A percentile compares a stretch with the other conserved stretches of the same genome.
phyloP scores from a whole-genome alignment of 768 basidiomycete genomes.

The Lactarius trivialis region DNA sequence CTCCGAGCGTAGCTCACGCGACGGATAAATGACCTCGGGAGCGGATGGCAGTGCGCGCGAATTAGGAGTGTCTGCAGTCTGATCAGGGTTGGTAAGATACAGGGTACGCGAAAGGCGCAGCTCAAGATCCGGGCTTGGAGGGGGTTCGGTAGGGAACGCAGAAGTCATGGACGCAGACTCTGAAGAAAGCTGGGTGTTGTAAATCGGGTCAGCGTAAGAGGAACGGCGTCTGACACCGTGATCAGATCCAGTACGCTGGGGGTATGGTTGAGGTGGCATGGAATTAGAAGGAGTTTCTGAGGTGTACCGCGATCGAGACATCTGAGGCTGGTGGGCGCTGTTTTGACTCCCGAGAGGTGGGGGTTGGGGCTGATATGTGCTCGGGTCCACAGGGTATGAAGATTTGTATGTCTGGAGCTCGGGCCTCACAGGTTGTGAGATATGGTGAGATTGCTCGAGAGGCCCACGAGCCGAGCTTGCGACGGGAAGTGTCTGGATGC shows the following conservation, averaged over 20 bases:
- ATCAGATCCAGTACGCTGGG: neutral
- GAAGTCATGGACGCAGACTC: neutral
- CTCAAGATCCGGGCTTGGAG: conserved; percentile 7
- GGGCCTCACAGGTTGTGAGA: neutral
- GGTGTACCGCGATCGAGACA: neutral
- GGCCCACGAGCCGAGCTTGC: neutral
- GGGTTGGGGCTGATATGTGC: neutral
- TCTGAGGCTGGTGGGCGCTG: neutral
- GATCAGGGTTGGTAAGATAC: conserved; percentile 20
- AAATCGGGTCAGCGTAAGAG: neutral
- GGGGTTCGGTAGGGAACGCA: neutral
- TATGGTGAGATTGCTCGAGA: conserved; percentile 7
- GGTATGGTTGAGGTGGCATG: neutral
- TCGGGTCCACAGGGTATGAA: neutral
- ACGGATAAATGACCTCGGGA: neutral
- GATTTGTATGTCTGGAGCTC: neutral
- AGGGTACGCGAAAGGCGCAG: conserved; percentile 11
- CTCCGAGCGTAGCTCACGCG: neutral
- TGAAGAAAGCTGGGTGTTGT: neutral
- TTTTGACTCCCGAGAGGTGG: neutral
- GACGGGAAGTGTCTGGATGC: conserved; percentile 15
- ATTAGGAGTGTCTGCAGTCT: neutral
- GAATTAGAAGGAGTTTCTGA: neutral
- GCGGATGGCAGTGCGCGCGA: neutral
- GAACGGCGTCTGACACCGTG: neutral